These are phyloP conservation scores for Davidsoniella australis DNA, from an alignment of 2,329 filamentous ascomycete genomes.

Conservation along the genomic window DNA sequence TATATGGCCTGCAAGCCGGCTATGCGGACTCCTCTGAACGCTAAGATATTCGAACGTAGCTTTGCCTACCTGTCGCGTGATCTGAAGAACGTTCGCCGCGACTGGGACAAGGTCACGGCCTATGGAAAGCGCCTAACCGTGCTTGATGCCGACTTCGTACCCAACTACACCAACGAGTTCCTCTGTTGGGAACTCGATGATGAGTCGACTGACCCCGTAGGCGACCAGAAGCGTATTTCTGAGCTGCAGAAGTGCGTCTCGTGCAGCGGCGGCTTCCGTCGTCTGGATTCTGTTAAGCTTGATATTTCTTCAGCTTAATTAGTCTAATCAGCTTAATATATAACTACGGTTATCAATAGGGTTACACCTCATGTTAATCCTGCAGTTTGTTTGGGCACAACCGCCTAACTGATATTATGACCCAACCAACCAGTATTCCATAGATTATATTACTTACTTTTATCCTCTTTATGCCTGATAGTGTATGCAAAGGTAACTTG, in stretches of 20 bases:
- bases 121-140: conserved; percentile 61
- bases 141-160: conserved; percentile 41
- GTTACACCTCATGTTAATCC: too few relatives aligned
- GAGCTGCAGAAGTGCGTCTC: conserved; percentile 51
- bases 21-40: conserved; percentile 51
- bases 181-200: conserved; percentile 47
- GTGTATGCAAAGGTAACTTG: too few relatives aligned
- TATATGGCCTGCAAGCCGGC: conserved; percentile 57
- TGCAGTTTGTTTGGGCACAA: too few relatives aligned
- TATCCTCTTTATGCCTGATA: too few relatives aligned
- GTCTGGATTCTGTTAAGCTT: conserved; percentile 19
- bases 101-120: conserved; percentile 62
- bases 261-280: conserved; percentile 44
- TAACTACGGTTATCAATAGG: too few relatives aligned
- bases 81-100: conserved; percentile 55
- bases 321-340: too few relatives aligned
- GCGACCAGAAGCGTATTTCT: conserved; percentile 61
- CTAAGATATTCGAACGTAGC: conserved; percentile 65
- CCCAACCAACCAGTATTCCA: too few relatives aligned
- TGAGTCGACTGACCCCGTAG: conserved; percentile 49
- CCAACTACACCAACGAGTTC: conserved; percentile 62
- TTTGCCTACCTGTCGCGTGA: conserved; percentile 62
- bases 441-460: too few relatives aligned
- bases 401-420: too few relatives aligned
- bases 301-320: too few relatives aligned